Evolutionary conservation across 345 rosid species (phyloP), one percentile per base, ranked within the genome.

Genomic region (Garcia nutans): DNA sequence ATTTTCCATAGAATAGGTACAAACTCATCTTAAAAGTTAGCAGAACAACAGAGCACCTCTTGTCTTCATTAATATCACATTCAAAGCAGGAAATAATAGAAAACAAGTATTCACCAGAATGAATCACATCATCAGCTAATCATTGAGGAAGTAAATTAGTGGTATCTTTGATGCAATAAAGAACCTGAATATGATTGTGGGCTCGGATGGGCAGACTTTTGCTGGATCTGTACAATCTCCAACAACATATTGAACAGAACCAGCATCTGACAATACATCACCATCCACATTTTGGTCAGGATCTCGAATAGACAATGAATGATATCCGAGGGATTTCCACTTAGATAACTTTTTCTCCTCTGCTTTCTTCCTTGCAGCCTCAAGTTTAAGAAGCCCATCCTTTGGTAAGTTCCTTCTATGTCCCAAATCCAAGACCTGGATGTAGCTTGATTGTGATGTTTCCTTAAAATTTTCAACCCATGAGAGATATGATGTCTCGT

Each of bases 201-300:
- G 89, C 84, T 89, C 92, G 60, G 88, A 84, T 15, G 79, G 85
- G 84, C 90, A 86, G 66, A 82, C 81, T 70, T 86, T 85, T 75
- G 83, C 80, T 77, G 97, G 94, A 31, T 86, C 83, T 0, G 96
- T 90, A 80, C 98, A 94, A 85, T 92, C 94, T 71, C 98, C 97
- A 77, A 85, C 86, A 72, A 91, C 91, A 82, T 89, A 88, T 44
- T 86, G 80, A 74, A 94, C 92, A 44, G 89, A 88, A 57, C 93
- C 96, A 37, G 85, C 82, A 76, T 87, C 88, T 52, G 83, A 78
- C 70, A 82, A 78, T 59, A 79, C 80, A 69, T 92, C 91, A 50
- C 73, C 77, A 69, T 78, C 85, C 37, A 65, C 74, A 28, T 89
- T 88, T 20, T 68, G 65, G 58, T 66, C 12, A 42, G 93, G 90